Base-by-base conservation (phyloP, 371 early-diverging fungal species). In the Fennellomyces sp. region DNA sequence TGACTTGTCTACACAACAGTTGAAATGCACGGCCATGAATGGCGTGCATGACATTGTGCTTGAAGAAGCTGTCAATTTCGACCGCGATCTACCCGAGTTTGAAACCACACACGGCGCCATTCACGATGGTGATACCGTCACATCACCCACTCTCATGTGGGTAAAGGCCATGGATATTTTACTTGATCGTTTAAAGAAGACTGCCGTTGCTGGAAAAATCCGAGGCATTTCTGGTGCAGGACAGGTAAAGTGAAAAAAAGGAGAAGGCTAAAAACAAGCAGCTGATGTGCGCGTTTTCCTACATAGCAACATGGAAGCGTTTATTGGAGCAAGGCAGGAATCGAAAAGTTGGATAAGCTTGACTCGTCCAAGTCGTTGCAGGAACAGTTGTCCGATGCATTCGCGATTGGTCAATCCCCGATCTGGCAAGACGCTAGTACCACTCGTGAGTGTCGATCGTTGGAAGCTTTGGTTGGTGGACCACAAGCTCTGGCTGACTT, bases 361-460 rank as follows among this genome's bases (percentile, higher is more conserved):
- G 68, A 80, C 47, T 10, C 70, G 0, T 11, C 25, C 0, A 27
- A 48, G 15, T 38, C 83, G 0, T 69, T 92, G 6, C 42, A 17
- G 11, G 76, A 72, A 2, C 89, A 91, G 56, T 69, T 93, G 23
- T 47, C 61, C 29, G 54, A 76, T 29, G 87, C 82, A 0, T 92
- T 94, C 69, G 64, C 91, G 1, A 59, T 89, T 26, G 15, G 36
- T 12, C 68, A 85, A 31, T 91, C 91, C 2, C 94, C 94, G 2
- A 92, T 90, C 58, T 94, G 94, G 94, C 89, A 90, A 69, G 94
- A 94, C 56, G 82, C 90, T 8, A 92, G 91, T 63, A 92, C 94
- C 2, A 63, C 71, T 0, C 45, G 67, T 31, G 84, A 92, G 60
- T 94, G 94, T 53, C 69, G 69, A 8, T 64, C 72, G 3, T 70